Conservation (phyloP, 2,329 filamentous ascomycete genomes). For the Raffaelea arxii region DNA sequence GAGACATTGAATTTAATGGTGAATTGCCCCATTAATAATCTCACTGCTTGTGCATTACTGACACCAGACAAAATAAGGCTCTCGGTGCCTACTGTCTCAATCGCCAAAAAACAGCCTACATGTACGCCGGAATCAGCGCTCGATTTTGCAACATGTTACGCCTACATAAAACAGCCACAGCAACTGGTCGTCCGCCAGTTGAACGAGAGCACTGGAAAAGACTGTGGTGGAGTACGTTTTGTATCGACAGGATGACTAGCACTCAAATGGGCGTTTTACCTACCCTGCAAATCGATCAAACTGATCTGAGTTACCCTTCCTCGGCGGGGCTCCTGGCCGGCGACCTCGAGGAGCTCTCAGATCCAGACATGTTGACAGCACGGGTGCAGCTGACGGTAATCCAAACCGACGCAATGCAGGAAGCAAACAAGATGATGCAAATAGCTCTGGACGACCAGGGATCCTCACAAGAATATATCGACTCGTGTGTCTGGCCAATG, state of each 20-base stretch:
- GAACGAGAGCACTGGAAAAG: slow-evolving; percentile 4
- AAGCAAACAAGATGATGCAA: neutral
- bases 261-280: slow-evolving; percentile 6
- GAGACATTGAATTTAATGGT: slow-evolving; percentile 6
- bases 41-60: neutral
- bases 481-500: neutral
- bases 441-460: too few species aligned
- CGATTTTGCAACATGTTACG: slow-evolving; percentile 8
- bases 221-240: slow-evolving; percentile 6
- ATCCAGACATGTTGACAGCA: slow-evolving; percentile 3
- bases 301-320: slow-evolving; percentile 1
- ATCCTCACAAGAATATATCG: too few species aligned
- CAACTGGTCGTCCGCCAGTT: neutral
- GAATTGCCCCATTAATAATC: neutral
- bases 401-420: slow-evolving; percentile 2
- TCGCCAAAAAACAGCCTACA: slow-evolving; percentile 6
- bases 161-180: neutral
- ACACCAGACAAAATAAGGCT: neutral
- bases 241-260: slow-evolving; percentile 6
- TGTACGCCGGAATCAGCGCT: slow-evolving; percentile 4
- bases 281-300: slow-evolving; percentile 3
- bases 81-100: slow-evolving; percentile 5
- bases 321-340: neutral
- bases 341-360: slow-evolving; percentile 1
- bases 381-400: slow-evolving; percentile 5